A percentile compares a stretch with the other conserved stretches of the same genome.
phyloP scores from a whole-genome alignment of 2,329 filamentous ascomycete genomes.

The Rhytidhysteron rufulum region DNA sequence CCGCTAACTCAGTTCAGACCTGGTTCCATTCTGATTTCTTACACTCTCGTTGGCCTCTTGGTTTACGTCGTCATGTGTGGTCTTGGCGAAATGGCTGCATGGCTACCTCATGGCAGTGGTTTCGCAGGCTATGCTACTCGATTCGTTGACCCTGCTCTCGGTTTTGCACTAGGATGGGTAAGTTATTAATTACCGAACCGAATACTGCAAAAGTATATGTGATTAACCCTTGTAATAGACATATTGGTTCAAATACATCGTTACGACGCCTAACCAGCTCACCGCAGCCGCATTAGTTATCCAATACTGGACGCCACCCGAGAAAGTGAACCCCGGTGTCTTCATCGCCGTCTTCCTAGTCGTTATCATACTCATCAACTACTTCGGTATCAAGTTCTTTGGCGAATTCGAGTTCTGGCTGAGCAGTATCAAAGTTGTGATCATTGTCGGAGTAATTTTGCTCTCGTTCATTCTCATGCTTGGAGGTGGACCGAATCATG shows the following conservation, averaged over 20 bases:
- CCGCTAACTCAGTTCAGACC: conserved; percentile 40
- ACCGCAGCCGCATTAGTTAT: conserved; percentile 78
- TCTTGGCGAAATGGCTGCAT: conserved; percentile 80
- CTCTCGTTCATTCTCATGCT: conserved; percentile 42
- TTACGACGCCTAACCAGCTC: conserved; percentile 79
- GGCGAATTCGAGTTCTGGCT: conserved; percentile 50
- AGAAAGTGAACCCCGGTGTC: conserved; percentile 70
- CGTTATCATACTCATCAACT: conserved; percentile 43
- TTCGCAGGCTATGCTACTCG: conserved; percentile 78
- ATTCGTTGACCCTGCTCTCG: conserved; percentile 76
- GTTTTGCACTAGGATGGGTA: conserved; percentile 74
- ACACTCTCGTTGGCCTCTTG: conserved; percentile 64
- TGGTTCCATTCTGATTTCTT: conserved; percentile 67
- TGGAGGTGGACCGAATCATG: conserved; percentile 38
- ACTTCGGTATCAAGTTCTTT: conserved; percentile 56
- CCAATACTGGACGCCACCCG: conserved; percentile 66
- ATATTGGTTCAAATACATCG: conserved; percentile 74
- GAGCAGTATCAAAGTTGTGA: conserved; percentile 44
- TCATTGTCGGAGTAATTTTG: conserved; percentile 44
- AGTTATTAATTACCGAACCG: conserved; percentile 12
- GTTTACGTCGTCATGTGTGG: conserved; percentile 80
- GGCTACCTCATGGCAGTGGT: conserved; percentile 72
- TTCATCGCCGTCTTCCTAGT: conserved; percentile 63
- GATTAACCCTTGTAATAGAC: conserved; percentile 30
- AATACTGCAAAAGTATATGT: conserved; percentile 12